Evolutionary conservation across 2,329 filamentous ascomycete genomes (phyloP).

Genomic region (Aschersonia sp.): DNA sequence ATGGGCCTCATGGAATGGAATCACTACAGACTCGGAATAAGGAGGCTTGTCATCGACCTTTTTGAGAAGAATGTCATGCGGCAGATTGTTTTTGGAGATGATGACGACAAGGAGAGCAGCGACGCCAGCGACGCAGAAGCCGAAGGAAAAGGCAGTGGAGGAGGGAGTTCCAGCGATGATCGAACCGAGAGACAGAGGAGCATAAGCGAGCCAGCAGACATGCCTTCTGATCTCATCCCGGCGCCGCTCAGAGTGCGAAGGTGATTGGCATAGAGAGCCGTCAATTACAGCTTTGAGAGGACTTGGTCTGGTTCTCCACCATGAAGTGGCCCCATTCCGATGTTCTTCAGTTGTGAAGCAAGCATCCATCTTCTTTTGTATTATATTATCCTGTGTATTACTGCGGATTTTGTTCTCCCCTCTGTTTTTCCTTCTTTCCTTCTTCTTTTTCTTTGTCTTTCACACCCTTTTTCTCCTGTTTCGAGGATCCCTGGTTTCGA

Average conservation of each 20-base stretch:
- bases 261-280: conserved; percentile 5
- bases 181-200: conserved; percentile 43
- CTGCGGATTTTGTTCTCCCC: no score
- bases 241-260: conserved; percentile 17
- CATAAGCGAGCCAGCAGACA: conserved; percentile 26
- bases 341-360: no score
- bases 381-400: no score
- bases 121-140: conserved; percentile 37
- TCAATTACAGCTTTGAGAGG: no score
- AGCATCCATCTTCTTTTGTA: no score
- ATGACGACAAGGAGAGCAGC: conserved; percentile 42
- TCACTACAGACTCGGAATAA: conserved; percentile 74
- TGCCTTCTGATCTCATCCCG: conserved; percentile 18
- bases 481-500: no score
- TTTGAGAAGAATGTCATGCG: conserved; percentile 86
- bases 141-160: conserved; percentile 40
- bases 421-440: no score
- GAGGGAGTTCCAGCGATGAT: conserved; percentile 33
- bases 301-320: no score
- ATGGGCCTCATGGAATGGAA: conserved; percentile 77
- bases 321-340: no score
- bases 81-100: conserved; percentile 60
- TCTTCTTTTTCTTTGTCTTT: no score
- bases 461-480: no score
- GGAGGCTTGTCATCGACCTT: conserved; percentile 81